phyloP scores from a whole-genome alignment of 164 flowering plant genomes.

The Tetracentron sinense region DNA sequence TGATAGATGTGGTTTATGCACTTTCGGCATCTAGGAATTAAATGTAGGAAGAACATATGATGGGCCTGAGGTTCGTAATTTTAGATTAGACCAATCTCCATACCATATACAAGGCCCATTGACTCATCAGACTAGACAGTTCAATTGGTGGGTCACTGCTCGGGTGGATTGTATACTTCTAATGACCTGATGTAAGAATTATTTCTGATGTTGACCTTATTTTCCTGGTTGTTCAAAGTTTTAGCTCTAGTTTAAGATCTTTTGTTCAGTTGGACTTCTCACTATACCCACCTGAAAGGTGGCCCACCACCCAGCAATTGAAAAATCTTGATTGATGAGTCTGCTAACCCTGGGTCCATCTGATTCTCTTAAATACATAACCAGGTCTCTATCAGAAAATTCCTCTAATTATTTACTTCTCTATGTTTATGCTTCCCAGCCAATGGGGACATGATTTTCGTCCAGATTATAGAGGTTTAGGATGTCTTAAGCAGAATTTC shows the following conservation, averaged over 20 bases:
- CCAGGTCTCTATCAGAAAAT: background rate
- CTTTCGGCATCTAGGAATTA: background rate
- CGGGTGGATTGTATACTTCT: background rate
- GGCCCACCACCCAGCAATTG: background rate
- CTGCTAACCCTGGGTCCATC: background rate
- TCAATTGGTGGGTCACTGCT: too few relatives aligned
- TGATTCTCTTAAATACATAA: background rate
- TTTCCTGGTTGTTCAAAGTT: background rate
- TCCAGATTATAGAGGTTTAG: conserved; percentile 83
- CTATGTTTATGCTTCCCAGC: conserved; percentile 36
- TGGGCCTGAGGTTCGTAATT: background rate
- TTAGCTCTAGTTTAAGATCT: background rate
- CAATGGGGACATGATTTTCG: conserved; percentile 99
- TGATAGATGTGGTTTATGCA: background rate
- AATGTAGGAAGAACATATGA: background rate
- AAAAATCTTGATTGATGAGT: background rate
- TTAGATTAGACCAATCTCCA: background rate
- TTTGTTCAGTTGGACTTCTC: background rate
- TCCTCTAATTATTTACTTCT: background rate
- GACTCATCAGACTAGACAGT: too few relatives aligned
- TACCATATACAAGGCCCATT: too few relatives aligned
- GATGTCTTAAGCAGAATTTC: conserved; percentile 89
- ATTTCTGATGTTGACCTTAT: background rate
- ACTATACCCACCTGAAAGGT: background rate
- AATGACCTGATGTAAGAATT: background rate